Evolutionary conservation across 2,329 filamentous ascomycete species (phyloP).

Genomic region (Alternaria sp.): DNA sequence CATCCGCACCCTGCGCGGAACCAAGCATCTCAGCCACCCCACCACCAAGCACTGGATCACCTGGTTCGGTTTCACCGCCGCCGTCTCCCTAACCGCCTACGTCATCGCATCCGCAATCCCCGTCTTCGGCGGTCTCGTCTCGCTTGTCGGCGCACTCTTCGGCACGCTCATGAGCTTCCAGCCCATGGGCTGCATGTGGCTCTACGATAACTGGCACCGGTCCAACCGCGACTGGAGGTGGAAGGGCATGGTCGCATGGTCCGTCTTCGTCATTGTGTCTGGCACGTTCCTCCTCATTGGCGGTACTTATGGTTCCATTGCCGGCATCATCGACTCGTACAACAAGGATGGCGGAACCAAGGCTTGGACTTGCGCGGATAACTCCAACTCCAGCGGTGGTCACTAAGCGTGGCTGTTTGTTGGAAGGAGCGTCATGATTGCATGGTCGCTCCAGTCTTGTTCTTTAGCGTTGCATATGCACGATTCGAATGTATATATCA

Average conservation of each 20-base stretch:
- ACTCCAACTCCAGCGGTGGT: conserved; percentile 26
- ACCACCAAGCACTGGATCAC: conserved; percentile 34
- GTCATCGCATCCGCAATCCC: conserved; percentile 35
- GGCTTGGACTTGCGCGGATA: conserved; percentile 36
- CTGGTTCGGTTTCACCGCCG: conserved; percentile 31
- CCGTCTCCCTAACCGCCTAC: conserved; percentile 26
- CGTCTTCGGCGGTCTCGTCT: conserved; percentile 36
- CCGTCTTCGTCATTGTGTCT: conserved; percentile 28
- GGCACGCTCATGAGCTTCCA: conserved; percentile 37
- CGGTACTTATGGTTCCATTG: conserved; percentile 35
- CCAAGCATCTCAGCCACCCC: conserved; percentile 62
- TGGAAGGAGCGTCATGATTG: not conserved
- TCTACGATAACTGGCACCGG: conserved; percentile 34
- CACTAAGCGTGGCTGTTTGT: not conserved
- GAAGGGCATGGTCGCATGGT: conserved; percentile 32
- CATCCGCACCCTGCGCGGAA: conserved; percentile 73
- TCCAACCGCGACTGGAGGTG: conserved; percentile 16
- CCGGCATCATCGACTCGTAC: conserved; percentile 36
- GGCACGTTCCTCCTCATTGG: conserved; percentile 33
- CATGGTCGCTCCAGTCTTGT: not conserved
- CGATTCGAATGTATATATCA: not conserved
- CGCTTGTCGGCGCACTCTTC: conserved; percentile 34
- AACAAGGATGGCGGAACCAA: conserved; percentile 29
- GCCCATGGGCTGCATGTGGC: conserved; percentile 39
- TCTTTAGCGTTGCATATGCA: conserved; percentile 3